Conservation (phyloP, 805 yeast genomes). For the Clavispora fructus region DNA sequence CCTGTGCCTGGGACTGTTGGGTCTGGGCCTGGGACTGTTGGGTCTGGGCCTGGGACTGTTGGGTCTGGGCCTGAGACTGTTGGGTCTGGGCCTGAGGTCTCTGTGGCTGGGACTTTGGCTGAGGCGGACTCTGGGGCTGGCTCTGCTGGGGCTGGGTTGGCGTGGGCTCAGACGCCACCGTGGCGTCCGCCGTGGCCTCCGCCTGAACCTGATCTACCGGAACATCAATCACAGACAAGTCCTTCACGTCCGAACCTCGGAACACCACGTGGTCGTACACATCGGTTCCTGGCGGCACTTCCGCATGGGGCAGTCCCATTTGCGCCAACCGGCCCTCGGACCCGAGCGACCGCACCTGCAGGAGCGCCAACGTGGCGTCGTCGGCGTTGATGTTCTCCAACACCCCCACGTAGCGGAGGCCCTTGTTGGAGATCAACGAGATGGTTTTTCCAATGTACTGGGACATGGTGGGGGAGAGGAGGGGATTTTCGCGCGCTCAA, state of each 20-base stretch:
- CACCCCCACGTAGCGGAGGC: slow-evolving; percentile 85
- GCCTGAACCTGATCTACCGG: slow-evolving; percentile 55
- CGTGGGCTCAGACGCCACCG: slow-evolving; percentile 6
- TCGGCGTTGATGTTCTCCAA: slow-evolving; percentile 85
- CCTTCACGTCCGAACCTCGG: slow-evolving; percentile 90
- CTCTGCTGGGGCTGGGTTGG: too few relatives aligned
- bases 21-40: too few relatives aligned
- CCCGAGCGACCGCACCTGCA: slow-evolving; percentile 77
- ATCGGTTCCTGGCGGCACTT: slow-evolving; percentile 65
- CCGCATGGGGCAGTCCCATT: slow-evolving; percentile 56
- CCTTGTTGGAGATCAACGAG: slow-evolving; percentile 71
- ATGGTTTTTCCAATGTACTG: slow-evolving; percentile 89
- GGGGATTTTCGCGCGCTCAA: background rate
- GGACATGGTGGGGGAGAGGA: slow-evolving; percentile 52
- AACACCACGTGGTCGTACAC: slow-evolving; percentile 75
- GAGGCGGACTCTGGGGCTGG: too few relatives aligned
- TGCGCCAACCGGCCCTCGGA: slow-evolving; percentile 78
- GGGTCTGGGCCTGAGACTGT: too few relatives aligned
- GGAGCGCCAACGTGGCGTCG: slow-evolving; percentile 81
- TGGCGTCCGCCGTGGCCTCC: slow-evolving; percentile 14
- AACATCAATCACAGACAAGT: slow-evolving; percentile 74
- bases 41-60: too few relatives aligned
- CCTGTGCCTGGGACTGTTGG: too few relatives aligned
- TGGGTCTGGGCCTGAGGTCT: too few relatives aligned
- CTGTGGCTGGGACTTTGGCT: too few relatives aligned